phyloP scores from a whole-genome alignment of 257 asterid genomes.

The Nicotiana knightiana region DNA sequence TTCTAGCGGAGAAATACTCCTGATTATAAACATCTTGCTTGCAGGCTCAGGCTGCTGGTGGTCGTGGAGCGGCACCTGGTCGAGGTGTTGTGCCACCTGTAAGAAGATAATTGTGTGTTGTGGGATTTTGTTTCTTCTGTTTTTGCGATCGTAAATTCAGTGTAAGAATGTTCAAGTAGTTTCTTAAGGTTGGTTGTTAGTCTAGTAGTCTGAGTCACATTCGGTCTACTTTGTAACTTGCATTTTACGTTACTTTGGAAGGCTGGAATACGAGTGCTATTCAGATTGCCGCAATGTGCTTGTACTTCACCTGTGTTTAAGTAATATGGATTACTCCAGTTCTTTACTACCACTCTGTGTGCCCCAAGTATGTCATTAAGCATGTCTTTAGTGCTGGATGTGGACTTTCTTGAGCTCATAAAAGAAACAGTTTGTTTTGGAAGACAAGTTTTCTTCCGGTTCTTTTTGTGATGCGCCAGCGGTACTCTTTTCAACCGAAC shows the following conservation, averaged over 20 bases:
- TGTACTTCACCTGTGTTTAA: not conserved
- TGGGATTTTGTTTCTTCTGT: not conserved
- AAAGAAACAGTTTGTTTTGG: not conserved
- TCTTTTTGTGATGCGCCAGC: not conserved
- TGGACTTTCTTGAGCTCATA: not conserved
- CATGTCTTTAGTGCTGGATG: not conserved
- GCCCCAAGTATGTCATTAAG: not conserved
- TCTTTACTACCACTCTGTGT: not conserved
- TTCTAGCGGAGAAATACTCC: not conserved
- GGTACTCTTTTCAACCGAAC: not conserved
- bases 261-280: not conserved
- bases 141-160: not conserved
- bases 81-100: conserved; percentile 82
- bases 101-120: conserved; percentile 48
- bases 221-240: not conserved
- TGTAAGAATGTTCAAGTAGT: not conserved
- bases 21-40: conserved; percentile 15
- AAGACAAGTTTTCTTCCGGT: not conserved
- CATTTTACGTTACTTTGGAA: not conserved
- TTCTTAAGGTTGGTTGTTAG: not conserved
- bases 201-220: not conserved
- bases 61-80: conserved; percentile 88
- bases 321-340: not conserved
- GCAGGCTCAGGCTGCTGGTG: conserved; percentile 93
- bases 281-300: not conserved